Evolutionary conservation across 257 asterid species (phyloP).

Genomic region (Plectranthus barbatus): DNA sequence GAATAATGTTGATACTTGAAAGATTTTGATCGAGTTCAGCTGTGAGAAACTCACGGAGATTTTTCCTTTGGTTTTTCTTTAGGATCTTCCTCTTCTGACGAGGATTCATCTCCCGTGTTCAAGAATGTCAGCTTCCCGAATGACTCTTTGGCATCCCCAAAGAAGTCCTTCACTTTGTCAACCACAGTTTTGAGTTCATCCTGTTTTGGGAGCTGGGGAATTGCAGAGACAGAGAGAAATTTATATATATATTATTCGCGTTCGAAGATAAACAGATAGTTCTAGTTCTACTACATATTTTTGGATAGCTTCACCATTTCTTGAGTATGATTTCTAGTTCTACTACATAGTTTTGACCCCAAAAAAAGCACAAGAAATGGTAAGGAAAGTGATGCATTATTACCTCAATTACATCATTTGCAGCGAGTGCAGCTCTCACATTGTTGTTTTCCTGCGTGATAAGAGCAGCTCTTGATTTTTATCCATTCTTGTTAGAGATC

Average conservation of each 20-base stretch:
- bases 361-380: not conserved
- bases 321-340: too few species aligned
- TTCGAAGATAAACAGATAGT: not conserved
- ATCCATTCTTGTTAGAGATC: not conserved
- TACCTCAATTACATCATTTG: slow-evolving; percentile 82
- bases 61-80: slow-evolving; percentile 20
- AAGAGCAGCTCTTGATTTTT: not conserved
- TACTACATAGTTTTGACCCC: not conserved
- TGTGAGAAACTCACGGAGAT: slow-evolving; percentile 38
- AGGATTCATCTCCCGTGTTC: slow-evolving; percentile 37
- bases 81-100: slow-evolving; percentile 25
- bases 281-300: too few species aligned
- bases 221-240: too few species aligned
- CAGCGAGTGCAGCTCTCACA: slow-evolving; percentile 66
- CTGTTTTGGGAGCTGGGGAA: slow-evolving; percentile 59
- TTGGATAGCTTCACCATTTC: too few species aligned
- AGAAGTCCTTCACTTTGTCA: slow-evolving; percentile 86
- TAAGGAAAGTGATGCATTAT: not conserved
- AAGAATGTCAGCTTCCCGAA: slow-evolving; percentile 78
- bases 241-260: not conserved
- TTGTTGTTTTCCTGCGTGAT: slow-evolving; percentile 70
- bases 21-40: not conserved
- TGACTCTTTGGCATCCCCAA: slow-evolving; percentile 87
- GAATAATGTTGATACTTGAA: too few species aligned
- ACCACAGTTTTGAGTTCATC: slow-evolving; percentile 83